Evolutionary conservation across 2,329 filamentous ascomycete genomes (phyloP).

Genomic region (Bipolaris bicolor): DNA sequence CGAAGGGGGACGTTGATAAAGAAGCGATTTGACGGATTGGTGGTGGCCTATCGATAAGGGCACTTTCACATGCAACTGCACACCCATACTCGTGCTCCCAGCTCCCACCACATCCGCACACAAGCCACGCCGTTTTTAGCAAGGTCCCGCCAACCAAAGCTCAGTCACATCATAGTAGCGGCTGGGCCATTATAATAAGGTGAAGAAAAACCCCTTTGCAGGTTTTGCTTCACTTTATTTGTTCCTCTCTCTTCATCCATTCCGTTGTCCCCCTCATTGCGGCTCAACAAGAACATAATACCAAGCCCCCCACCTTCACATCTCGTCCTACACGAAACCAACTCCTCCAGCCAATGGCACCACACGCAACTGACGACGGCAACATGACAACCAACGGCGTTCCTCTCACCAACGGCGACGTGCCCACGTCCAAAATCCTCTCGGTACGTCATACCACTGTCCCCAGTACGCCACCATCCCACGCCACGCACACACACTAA

Average conservation of each 20-base stretch:
- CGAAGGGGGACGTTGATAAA: background rate
- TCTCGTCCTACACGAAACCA: background rate
- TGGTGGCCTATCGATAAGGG: conserved; percentile 28
- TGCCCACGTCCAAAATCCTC: conserved; percentile 47
- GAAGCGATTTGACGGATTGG: background rate
- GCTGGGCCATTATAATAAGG: conserved; percentile 36
- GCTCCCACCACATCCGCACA: conserved; percentile 6
- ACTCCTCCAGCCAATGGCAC: conserved; percentile 30
- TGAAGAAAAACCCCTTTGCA: conserved; percentile 12
- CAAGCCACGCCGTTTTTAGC: conserved; percentile 34
- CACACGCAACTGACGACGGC: conserved; percentile 44
- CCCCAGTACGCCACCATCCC: background rate
- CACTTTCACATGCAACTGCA: conserved; percentile 36
- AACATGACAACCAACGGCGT: conserved; percentile 39
- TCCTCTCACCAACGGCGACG: conserved; percentile 50
- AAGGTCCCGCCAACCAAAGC: conserved; percentile 18
- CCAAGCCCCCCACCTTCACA: too few species aligned
- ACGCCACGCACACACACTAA: background rate
- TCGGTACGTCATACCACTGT: conserved; percentile 42
- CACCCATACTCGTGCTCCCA: background rate
- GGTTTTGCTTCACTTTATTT: conserved; percentile 16
- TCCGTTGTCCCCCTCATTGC: conserved; percentile 8
- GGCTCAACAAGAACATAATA: background rate
- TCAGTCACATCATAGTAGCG: conserved; percentile 22
- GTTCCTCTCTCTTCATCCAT: conserved; percentile 8